These are phyloP conservation scores for Bipolaris bicolor DNA, from an alignment of 2,329 filamentous ascomycete genomes.

Conservation along the genomic window DNA sequence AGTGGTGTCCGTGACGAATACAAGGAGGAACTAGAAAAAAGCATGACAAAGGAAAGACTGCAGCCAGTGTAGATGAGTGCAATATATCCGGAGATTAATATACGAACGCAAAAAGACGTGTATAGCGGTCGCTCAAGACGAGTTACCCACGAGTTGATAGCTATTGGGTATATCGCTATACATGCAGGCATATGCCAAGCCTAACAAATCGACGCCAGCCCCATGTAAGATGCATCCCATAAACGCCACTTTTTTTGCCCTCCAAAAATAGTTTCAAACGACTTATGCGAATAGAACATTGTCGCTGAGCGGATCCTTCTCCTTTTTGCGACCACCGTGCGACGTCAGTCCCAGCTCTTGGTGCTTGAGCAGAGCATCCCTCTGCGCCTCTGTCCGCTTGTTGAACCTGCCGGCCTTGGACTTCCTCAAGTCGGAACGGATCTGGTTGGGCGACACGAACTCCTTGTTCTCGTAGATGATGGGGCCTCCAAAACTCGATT, in stretches of 20 bases:
- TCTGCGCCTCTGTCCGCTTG: slow-evolving; percentile 72
- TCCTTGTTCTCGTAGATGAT: slow-evolving; percentile 99
- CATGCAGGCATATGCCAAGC: slow-evolving; percentile 12
- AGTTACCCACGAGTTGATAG: slow-evolving; percentile 23
- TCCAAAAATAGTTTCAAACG: slow-evolving; percentile 9
- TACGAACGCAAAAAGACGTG: background rate
- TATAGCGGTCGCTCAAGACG: slow-evolving; percentile 8
- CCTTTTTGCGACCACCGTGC: slow-evolving; percentile 66
- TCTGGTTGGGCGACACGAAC: slow-evolving; percentile 95
- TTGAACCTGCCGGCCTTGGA: slow-evolving; percentile 80
- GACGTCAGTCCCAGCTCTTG: slow-evolving; percentile 76
- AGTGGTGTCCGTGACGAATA: slow-evolving; percentile 51
- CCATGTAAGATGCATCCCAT: slow-evolving; percentile 12
- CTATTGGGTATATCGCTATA: slow-evolving; percentile 34
- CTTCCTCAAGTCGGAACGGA: slow-evolving; percentile 79
- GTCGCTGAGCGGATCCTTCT: slow-evolving; percentile 75
- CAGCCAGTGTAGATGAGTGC: background rate
- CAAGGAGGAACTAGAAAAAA: slow-evolving; percentile 40
- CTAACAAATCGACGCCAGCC: slow-evolving; percentile 12
- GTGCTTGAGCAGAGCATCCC: slow-evolving; percentile 76
- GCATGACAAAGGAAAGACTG: slow-evolving; percentile 36
- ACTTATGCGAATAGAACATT: slow-evolving; percentile 74
- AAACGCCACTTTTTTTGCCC: slow-evolving; percentile 29
- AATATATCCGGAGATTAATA: background rate
- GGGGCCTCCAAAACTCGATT: slow-evolving; percentile 92